These are phyloP conservation scores for Selaginella tamariscina DNA, from an alignment of 75 land plant genomes.

Conservation along the genomic window DNA sequence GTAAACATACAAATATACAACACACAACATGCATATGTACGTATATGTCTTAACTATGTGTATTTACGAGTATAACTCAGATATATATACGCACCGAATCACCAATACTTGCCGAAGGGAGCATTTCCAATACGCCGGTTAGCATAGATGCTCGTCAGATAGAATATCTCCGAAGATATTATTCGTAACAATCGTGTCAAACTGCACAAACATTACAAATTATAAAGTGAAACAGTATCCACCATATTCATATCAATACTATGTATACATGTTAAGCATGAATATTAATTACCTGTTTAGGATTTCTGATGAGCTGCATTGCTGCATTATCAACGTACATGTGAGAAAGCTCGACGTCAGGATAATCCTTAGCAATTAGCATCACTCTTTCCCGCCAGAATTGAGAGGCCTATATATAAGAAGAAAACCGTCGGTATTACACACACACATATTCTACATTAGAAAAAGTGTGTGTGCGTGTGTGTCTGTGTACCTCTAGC, in stretches of 20 bases:
- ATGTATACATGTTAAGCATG: neutral
- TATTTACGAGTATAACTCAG: neutral
- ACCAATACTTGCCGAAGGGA: constrained; percentile 86
- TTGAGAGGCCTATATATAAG: constrained; percentile 74
- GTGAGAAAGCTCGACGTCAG: constrained; percentile 85
- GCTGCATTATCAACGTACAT: constrained; percentile 99
- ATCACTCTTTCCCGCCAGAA: constrained; percentile 77
- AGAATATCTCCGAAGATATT: constrained; percentile 95
- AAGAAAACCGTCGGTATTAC: too few relatives aligned
- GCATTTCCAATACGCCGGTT: constrained; percentile 97
- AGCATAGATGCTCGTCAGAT: constrained; percentile 94
- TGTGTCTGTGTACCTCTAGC: constrained; percentile 56
- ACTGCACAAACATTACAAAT: constrained; percentile 35
- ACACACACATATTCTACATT: neutral
- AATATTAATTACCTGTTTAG: constrained; percentile 61
- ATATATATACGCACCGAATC: constrained; percentile 38
- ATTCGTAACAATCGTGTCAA: constrained; percentile 95
- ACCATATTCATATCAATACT: too few relatives aligned
- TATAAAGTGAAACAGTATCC: too few relatives aligned
- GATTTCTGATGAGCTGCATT: constrained; percentile 92
- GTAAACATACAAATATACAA: too few relatives aligned
- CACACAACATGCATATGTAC: neutral
- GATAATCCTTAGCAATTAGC: constrained; percentile 51
- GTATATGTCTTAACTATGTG: constrained; percentile 5
- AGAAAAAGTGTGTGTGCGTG: neutral